phyloP scores from a whole-genome alignment of 176 grass and related monocot genomes.

The Pontederia paniculata region DNA sequence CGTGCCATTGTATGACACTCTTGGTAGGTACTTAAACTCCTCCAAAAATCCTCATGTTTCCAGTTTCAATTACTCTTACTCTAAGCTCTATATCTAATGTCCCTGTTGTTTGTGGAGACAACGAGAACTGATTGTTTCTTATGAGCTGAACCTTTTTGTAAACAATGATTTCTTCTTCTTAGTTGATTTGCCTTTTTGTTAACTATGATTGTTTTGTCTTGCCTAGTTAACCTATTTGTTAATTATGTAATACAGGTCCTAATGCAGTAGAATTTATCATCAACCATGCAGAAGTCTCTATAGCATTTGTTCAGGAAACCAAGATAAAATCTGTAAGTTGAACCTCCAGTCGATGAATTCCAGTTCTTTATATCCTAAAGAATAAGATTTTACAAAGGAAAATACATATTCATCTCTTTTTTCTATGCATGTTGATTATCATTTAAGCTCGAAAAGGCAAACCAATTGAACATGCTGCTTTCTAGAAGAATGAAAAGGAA shows the following conservation, averaged over 20 bases:
- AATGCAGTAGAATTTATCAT: constrained; percentile 97
- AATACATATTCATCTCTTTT: too few relatives aligned
- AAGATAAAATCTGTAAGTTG: constrained; percentile 74
- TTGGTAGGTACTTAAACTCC: constrained; percentile 34
- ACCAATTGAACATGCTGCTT: too few relatives aligned
- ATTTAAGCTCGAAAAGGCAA: too few relatives aligned
- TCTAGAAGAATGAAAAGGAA: too few relatives aligned
- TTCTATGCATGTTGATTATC: too few relatives aligned
- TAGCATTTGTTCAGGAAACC: constrained; percentile 82
- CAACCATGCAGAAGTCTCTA: constrained; percentile 78
- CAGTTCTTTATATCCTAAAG: neutral
- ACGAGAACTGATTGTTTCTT: too few relatives aligned
- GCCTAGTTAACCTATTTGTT: neutral
- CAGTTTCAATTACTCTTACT: neutral
- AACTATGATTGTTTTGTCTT: neutral
- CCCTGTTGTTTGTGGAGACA: neutral
- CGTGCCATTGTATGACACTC: constrained; percentile 87
- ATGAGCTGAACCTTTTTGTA: too few relatives aligned
- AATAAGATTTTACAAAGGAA: neutral
- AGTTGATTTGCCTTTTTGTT: neutral
- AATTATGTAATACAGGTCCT: constrained; percentile 33
- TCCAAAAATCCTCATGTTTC: too few relatives aligned
- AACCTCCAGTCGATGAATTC: neutral
- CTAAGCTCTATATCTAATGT: neutral
- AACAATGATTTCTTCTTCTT: neutral